Conservation (phyloP, 2,329 filamentous ascomycete genomes). For the Colletotrichum plurivorum region DNA sequence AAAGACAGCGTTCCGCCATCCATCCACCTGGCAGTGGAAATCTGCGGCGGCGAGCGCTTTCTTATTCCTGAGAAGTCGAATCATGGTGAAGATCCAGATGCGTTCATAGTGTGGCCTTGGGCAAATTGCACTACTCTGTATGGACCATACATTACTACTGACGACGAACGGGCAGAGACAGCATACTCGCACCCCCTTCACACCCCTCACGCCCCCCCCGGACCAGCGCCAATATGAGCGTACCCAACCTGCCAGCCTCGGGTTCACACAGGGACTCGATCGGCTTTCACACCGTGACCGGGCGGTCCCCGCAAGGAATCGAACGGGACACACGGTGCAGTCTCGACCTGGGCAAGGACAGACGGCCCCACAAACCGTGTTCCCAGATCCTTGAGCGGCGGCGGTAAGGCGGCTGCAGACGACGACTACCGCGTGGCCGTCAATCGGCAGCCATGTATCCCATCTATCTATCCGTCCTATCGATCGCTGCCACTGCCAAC, state of each 20-base stretch:
- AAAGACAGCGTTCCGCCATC: slow-evolving; percentile 4
- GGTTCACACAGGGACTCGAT: too few species aligned
- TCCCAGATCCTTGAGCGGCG: slow-evolving; percentile 31
- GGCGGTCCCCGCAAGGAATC: slow-evolving; percentile 35
- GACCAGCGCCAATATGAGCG: slow-evolving; percentile 17
- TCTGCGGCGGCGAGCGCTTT: slow-evolving; percentile 37
- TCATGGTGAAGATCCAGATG: slow-evolving; percentile 37
- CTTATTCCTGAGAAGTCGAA: slow-evolving; percentile 35
- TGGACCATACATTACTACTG: neutral
- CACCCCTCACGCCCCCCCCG: slow-evolving; percentile 10
- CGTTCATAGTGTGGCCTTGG: slow-evolving; percentile 24
- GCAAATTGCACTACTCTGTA: slow-evolving; percentile 13
- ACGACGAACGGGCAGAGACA: neutral
- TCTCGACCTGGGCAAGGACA: slow-evolving; percentile 18
- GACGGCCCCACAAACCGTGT: slow-evolving; percentile 40
- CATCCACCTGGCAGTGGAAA: slow-evolving; percentile 32
- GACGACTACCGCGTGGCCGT: slow-evolving; percentile 40
- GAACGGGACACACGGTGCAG: slow-evolving; percentile 14
- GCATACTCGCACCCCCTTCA: neutral
- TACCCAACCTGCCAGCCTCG: slow-evolving; percentile 28
- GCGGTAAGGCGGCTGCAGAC: slow-evolving; percentile 41
- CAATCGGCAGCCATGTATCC: slow-evolving; percentile 24
- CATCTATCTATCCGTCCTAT: slow-evolving; percentile 7
- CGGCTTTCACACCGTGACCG: slow-evolving; percentile 26
- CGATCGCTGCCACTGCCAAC: slow-evolving; percentile 14